Percentiles rank a stretch among this genome's conserved stretches.
phyloP scores from a whole-genome alignment of 345 rosid species.

The Euphorbia pulcherrima region DNA sequence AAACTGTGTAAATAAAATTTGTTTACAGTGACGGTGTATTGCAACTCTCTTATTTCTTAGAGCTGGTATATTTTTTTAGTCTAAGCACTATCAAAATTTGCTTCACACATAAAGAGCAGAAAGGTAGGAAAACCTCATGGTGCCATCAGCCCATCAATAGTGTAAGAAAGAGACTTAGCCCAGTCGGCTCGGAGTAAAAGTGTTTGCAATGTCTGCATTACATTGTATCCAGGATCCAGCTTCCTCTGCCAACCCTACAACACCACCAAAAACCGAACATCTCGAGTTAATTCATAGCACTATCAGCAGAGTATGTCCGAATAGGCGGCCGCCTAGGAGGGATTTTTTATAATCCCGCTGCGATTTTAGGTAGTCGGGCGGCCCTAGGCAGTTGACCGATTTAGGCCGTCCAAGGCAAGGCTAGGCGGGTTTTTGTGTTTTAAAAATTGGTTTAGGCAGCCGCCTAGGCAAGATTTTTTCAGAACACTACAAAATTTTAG shows the following conservation, averaged over 20 bases:
- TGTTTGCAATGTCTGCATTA: conserved; percentile 75
- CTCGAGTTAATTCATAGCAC: neutral
- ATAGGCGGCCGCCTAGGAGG: too few relatives aligned
- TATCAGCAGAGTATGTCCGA: too few relatives aligned
- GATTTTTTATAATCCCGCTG: too few relatives aligned
- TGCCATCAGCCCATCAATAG: conserved; percentile 96
- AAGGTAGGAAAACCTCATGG: conserved; percentile 41
- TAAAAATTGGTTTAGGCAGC: too few relatives aligned
- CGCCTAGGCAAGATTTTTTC: too few relatives aligned
- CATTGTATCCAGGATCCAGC: conserved; percentile 83
- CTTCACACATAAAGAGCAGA: conserved; percentile 24
- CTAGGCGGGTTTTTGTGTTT: too few relatives aligned
- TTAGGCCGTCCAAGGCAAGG: too few relatives aligned
- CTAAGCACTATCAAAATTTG: conserved; percentile 35
- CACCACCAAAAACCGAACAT: conserved; percentile 5
- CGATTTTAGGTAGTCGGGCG: too few relatives aligned
- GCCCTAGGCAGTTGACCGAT: too few relatives aligned
- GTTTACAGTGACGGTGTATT: conserved; percentile 2
- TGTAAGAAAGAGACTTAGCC: conserved; percentile 88
- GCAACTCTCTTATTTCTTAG: conserved; percentile 17
- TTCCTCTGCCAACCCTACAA: conserved; percentile 94
- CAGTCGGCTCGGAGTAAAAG: conserved; percentile 82
- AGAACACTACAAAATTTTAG: too few relatives aligned
- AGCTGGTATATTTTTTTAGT: conserved; percentile 24
- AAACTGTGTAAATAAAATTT: conserved; percentile 12